A percentile compares a stretch with the other conserved stretches of the same genome.
These are phyloP conservation scores for Boletus rex-veris DNA, from an alignment of 768 basidiomycete species.

Conservation along the genomic window DNA sequence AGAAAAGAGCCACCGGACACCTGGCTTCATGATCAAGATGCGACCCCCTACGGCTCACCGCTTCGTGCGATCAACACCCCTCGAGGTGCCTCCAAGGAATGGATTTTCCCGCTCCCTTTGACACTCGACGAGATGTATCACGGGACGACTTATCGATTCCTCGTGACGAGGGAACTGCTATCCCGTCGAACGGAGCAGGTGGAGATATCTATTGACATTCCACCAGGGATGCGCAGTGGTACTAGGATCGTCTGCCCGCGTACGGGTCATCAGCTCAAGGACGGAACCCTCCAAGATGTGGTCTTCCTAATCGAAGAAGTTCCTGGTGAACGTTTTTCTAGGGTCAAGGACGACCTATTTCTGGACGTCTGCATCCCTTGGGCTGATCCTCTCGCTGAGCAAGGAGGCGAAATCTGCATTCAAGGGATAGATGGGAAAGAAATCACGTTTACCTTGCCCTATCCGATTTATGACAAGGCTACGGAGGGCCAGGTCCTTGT, in stretches of 20 bases:
- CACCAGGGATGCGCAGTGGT: slow-evolving; percentile 58
- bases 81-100: slow-evolving; percentile 48
- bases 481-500: slow-evolving; percentile 49
- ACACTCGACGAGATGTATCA: slow-evolving; percentile 60
- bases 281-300: slow-evolving; percentile 58
- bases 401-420: slow-evolving; percentile 49
- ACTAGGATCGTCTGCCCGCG: slow-evolving; percentile 57
- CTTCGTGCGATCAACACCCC: slow-evolving; percentile 39
- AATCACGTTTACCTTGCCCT: slow-evolving; percentile 49
- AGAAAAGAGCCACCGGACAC: slow-evolving; percentile 2
- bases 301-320: slow-evolving; percentile 62
- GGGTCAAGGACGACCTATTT: slow-evolving; percentile 55
- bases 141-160: slow-evolving; percentile 54
- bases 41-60: slow-evolving; percentile 34
- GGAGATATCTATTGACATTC: slow-evolving; percentile 56
- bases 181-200: slow-evolving; percentile 50
- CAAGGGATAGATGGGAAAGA: slow-evolving; percentile 57
- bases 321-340: slow-evolving; percentile 53
- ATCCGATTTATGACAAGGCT: slow-evolving; percentile 45
- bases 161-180: slow-evolving; percentile 54
- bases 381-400: slow-evolving; percentile 45
- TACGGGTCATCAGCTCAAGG: slow-evolving; percentile 63
- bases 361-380: slow-evolving; percentile 55
- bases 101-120: slow-evolving; percentile 62
- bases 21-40: slow-evolving; percentile 12